Evolutionary conservation across 1,284 basidiomycete species (phyloP).

Genomic region (Coniophora puteana): DNA sequence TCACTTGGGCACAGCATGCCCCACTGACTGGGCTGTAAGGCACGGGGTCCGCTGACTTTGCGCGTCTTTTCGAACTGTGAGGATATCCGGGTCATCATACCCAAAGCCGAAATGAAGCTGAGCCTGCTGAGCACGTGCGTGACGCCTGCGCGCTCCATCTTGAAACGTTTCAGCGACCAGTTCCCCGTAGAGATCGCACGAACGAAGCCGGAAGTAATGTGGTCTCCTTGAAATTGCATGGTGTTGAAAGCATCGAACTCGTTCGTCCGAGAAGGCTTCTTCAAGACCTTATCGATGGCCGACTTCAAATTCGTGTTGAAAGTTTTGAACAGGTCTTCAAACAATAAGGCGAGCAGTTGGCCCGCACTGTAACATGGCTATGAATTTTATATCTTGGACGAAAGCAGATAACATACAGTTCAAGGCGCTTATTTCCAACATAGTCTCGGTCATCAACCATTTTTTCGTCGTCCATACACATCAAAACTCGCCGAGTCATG

Average conservation of each 20-base stretch:
- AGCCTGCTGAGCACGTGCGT: conserved; percentile 96
- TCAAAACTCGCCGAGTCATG: conserved; percentile 95
- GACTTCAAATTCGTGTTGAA: conserved; percentile 97
- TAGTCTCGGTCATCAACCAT: conserved; percentile 99
- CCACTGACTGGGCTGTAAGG: conserved; percentile 98
- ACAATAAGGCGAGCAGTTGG: conserved; percentile 91
- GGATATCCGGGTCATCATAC: conserved; percentile 99
- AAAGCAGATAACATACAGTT: conserved; percentile 71
- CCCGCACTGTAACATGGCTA: conserved; percentile 78
- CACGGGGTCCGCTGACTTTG: conserved; percentile 97
- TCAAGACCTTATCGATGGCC: conserved; percentile 96
- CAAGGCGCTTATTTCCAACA: conserved; percentile 98
- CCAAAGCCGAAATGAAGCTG: conserved; percentile 95
- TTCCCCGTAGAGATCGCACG: conserved; percentile 99
- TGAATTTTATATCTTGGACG: neutral
- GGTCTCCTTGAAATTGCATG: conserved; percentile 91
- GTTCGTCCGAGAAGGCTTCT: conserved; percentile 92
- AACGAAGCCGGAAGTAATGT: conserved; percentile 94
- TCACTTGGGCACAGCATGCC: conserved; percentile 98
- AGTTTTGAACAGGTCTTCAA: conserved; percentile 99
- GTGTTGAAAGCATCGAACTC: conserved; percentile 97
- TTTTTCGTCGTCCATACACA: conserved; percentile 95
- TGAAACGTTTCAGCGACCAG: conserved; percentile 99
- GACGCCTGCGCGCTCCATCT: conserved; percentile 99
- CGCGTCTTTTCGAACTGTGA: conserved; percentile 99